Evolutionary conservation across 2,329 filamentous ascomycete genomes (phyloP).

Genomic region (Salinomyces thailandicus): DNA sequence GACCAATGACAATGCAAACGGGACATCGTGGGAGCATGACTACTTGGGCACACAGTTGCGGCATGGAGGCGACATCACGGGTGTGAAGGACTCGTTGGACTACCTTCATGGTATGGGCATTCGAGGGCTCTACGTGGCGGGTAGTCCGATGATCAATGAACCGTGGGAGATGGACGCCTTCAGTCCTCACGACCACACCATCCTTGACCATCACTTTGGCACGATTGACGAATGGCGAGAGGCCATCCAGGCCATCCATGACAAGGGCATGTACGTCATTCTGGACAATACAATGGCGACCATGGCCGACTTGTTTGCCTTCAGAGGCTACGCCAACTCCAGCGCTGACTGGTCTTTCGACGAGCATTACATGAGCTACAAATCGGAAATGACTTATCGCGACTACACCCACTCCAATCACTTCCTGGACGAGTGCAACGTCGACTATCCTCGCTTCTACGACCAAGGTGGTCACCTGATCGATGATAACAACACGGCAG

Average conservation of each 20-base stretch:
- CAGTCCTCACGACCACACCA: constrained; percentile 46
- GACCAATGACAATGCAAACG: constrained; percentile 51
- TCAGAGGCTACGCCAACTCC: constrained; percentile 49
- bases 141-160: constrained; percentile 53
- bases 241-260: constrained; percentile 51
- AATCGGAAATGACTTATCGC: constrained; percentile 43
- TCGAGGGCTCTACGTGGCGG: constrained; percentile 51
- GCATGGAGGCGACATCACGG: constrained; percentile 49
- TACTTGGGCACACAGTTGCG: constrained; percentile 49
- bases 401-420: constrained; percentile 48
- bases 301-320: constrained; percentile 53
- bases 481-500: constrained; percentile 35
- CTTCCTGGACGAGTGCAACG: constrained; percentile 40
- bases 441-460: constrained; percentile 53
- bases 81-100: constrained; percentile 51
- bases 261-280: constrained; percentile 53
- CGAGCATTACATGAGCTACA: constrained; percentile 51
- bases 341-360: constrained; percentile 45
- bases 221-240: constrained; percentile 48
- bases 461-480: constrained; percentile 46
- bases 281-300: constrained; percentile 57
- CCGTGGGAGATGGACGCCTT: constrained; percentile 56
- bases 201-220: constrained; percentile 54
- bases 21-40: constrained; percentile 52
- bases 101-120: constrained; percentile 56